phyloP scores from a whole-genome alignment of 768 basidiomycete genomes.

The Tricholoma flavovirens region DNA sequence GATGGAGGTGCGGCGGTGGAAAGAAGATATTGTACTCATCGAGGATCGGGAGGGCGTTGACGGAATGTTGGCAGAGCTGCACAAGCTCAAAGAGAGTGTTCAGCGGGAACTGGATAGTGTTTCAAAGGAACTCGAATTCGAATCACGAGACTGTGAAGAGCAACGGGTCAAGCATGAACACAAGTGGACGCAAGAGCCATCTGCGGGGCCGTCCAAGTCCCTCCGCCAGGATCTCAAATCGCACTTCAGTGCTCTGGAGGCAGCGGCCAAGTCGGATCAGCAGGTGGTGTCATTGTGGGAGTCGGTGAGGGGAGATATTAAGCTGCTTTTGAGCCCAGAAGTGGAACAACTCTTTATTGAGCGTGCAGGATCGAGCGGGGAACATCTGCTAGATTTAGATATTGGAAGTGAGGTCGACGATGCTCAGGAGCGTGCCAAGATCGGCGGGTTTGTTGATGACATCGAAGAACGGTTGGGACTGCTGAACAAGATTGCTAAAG shows the following conservation, averaged over 20 bases:
- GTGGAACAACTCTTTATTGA: constrained; percentile 61
- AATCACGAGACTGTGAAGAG: constrained; percentile 83
- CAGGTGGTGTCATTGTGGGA: constrained; percentile 76
- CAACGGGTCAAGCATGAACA: constrained; percentile 86
- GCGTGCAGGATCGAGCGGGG: constrained; percentile 32
- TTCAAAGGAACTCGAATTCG: constrained; percentile 67
- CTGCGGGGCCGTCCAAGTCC: constrained; percentile 63
- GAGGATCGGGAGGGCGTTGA: constrained; percentile 69
- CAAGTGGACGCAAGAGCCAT: constrained; percentile 82
- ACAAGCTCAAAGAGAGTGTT: constrained; percentile 52
- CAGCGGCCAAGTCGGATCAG: constrained; percentile 72
- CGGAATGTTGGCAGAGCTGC: constrained; percentile 53
- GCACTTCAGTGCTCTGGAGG: constrained; percentile 63
- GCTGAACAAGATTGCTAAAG: constrained; percentile 77
- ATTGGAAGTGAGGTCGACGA: constrained; percentile 56
- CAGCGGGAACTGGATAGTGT: constrained; percentile 56
- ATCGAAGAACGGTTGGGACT: constrained; percentile 76
- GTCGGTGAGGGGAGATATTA: constrained; percentile 58
- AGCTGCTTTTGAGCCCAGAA: constrained; percentile 50
- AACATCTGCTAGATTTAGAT: constrained; percentile 60
- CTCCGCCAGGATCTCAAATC: constrained; percentile 76
- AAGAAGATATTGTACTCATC: constrained; percentile 63
- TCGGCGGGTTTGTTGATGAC: constrained; percentile 59
- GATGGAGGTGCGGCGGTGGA: constrained; percentile 64
- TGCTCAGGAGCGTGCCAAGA: constrained; percentile 61